A percentile compares a stretch with the other conserved stretches of the same genome.
These are phyloP conservation scores for Russula foetens DNA, from an alignment of 768 basidiomycete species.

Conservation along the genomic window DNA sequence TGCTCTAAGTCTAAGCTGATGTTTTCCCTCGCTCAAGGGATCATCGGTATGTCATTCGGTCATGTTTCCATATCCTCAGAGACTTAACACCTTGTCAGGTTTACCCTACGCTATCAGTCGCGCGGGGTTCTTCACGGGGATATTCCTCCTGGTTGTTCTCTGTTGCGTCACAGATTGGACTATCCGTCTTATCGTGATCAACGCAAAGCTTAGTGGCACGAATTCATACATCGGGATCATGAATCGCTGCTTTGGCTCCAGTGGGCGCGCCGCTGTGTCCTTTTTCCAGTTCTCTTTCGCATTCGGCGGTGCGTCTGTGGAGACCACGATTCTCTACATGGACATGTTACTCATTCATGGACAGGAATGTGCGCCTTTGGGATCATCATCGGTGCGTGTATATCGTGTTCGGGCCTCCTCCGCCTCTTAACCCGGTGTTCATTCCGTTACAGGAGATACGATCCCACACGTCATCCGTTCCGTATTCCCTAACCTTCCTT, in stretches of 20 bases:
- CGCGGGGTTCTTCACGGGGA: constrained; percentile 87
- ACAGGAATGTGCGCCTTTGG: constrained; percentile 96
- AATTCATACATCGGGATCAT: constrained; percentile 92
- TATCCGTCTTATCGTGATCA: constrained; percentile 89
- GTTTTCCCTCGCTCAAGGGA: constrained; percentile 36
- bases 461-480: constrained; percentile 90
- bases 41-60: constrained; percentile 47
- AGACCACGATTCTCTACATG: background rate
- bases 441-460: constrained; percentile 62
- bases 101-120: constrained; percentile 91
- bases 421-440: background rate
- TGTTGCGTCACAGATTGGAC: constrained; percentile 95
- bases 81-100: constrained; percentile 36
- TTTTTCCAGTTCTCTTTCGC: constrained; percentile 98
- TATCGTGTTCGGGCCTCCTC: background rate
- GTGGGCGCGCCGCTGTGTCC: constrained; percentile 89
- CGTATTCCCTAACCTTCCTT: constrained; percentile 58
- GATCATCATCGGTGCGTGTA: constrained; percentile 67
- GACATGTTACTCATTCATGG: background rate
- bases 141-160: constrained; percentile 71
- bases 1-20: background rate
- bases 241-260: constrained; percentile 85
- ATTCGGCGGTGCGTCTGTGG: constrained; percentile 68
- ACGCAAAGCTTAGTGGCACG: constrained; percentile 91
- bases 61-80: background rate